Percentiles rank a stretch among this genome's conserved stretches.
Evolutionary conservation across 1,139 yeast species (phyloP).

Genomic region (Suhomyces chickasaworum): DNA sequence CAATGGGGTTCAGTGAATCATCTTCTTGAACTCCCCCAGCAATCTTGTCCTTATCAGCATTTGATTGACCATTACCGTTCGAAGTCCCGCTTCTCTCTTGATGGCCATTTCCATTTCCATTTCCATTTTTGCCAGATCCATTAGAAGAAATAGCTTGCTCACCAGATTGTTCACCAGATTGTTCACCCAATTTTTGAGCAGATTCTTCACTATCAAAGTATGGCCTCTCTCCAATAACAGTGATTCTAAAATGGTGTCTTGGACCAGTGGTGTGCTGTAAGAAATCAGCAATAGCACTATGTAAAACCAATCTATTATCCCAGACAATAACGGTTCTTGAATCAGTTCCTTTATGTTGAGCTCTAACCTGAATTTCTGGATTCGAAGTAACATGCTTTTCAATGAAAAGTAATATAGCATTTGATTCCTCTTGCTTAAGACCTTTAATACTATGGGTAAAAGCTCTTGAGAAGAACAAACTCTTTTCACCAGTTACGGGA

Average conservation of each 20-base stretch:
- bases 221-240: constrained; percentile 30
- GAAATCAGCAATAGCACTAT: constrained; percentile 28
- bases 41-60: constrained; percentile 5
- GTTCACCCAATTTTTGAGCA: constrained; percentile 3
- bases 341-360: constrained; percentile 27
- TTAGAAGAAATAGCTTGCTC: constrained; percentile 10
- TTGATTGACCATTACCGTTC: constrained; percentile 11
- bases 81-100: not conserved
- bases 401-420: constrained; percentile 26
- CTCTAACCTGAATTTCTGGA: constrained; percentile 32
- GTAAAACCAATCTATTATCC: constrained; percentile 29
- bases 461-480: constrained; percentile 25
- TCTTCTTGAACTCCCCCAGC: not conserved
- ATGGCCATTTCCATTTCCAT: too few species aligned
- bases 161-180: constrained; percentile 3
- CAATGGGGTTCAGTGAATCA: constrained; percentile 6
- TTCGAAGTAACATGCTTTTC: constrained; percentile 25
- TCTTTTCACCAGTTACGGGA: constrained; percentile 32
- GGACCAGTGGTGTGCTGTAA: constrained; percentile 24
- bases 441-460: constrained; percentile 29
- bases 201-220: constrained; percentile 17
- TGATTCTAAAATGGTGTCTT: constrained; percentile 30
- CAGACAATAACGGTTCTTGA: constrained; percentile 28
- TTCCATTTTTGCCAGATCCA: constrained; percentile 7
- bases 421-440: constrained; percentile 25